Base-by-base conservation (phyloP, 1,284 basidiomycete species). In the Ganoderma boninense region DNA sequence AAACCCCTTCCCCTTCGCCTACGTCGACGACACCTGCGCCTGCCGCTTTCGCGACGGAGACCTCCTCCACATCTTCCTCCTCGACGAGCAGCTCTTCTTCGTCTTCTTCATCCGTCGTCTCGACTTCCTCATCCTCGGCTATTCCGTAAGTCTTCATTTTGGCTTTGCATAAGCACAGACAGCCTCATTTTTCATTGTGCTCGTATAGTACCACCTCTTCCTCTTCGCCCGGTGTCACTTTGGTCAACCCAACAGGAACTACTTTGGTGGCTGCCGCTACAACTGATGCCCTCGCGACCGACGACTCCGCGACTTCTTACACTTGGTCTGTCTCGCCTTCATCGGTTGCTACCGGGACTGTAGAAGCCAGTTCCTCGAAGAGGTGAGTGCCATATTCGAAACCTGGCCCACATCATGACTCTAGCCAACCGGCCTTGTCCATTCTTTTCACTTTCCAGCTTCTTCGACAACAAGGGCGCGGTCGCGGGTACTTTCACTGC, bases 401-500 rank as follows among this genome's bases (percentile, higher is more conserved):
- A 69, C 59, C 29, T 26, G 46, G 42, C 32, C 40, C 57, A 59
- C 20, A 4, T 23, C 42, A 42, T 8, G 60, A 44, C 18, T 23
- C 42, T 4, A 23, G 4, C 14, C 11, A 7, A 42, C 10, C 23
- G 4, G 13, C 60, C 23, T 42, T 43, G 40, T 29, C 40, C 23
- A 26, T 26, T 40, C 23, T 62, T 29, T n/a, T 20, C 60, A 40
- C 1, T 5, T 40, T 40, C 38, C 38, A 81, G 81, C 73, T 82
- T 82, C 75, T 77, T 81, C 40, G 62, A 73, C 49, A 80, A 81
- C 75, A 81, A 78, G 52, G 78, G 73, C 16, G 81, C 80, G 0
- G 77, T 80, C 49, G 80, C 79, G 1, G 79, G 68, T 18, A 77
- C 76, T 18, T 82, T 82, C 73, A 72, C 77, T 49, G 76, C 79